Evolutionary conservation across 257 asterid species (phyloP), one percentile per base, ranked within the genome.

Genomic region (Solanum chmielewskii): DNA sequence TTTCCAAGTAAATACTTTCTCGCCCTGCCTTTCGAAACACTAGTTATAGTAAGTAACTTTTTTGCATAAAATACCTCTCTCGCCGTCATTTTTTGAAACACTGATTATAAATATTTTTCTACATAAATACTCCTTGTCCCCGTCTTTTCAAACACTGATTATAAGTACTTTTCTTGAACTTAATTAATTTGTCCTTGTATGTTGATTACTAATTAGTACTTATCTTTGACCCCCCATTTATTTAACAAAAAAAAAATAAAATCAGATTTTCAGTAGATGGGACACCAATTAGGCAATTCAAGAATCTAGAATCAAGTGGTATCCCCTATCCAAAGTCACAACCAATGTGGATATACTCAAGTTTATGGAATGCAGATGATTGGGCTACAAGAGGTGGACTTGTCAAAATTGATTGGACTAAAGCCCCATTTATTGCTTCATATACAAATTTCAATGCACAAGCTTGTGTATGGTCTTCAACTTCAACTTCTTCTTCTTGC

Each of bases 351-450:
- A 8, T 78, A 27, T 78, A 78, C 41, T 78, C 84, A 23, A 78
- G 84, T 9, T 4, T 78, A 45, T 78, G 84, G 84, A 45, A 45
- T 78, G 84, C 84, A 27, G 84, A 78, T 78, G 66, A 78, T 45
- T 78, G 84, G 84, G 84, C 84, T 14, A 78, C 84, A 15, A 78
- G 84, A 78, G 84, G 84, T 3, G 84, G 66, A 78, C 41, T 78
- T 14, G 84, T 78, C 7, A 78, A 78, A 2, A 78, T 66, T 45
- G 84, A 78, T 78, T 78, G 84, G 84, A 27, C 16, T 6, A 45
- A 78, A 2, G 84, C 84, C 41, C 84, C 84, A 27, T 78, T 78
- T 78, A 78, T 78, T 45, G 84, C 84, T 27, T 78, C 84, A 1
- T 78, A 78, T 7, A 78, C 27, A 78, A 45, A 78, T 45, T 78